phyloP scores from a whole-genome alignment of 257 asterid genomes.

The Solanum infundibuliforme region DNA sequence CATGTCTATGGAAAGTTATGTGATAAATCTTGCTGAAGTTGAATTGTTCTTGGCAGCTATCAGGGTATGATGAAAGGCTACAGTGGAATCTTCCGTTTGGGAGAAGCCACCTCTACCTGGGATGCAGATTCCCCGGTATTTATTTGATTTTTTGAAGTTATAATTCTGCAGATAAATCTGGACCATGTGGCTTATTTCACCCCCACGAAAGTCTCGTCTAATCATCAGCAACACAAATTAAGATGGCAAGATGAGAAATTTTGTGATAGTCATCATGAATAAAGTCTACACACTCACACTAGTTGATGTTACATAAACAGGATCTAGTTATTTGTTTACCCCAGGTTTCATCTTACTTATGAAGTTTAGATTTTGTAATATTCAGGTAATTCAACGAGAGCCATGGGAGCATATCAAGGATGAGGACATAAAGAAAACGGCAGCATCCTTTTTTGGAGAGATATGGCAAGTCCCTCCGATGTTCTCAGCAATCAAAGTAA shows the following conservation, averaged over 20 bases:
- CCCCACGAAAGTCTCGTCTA: not conserved
- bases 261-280: not conserved
- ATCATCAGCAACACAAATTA: not conserved
- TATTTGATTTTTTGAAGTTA: conserved; percentile 16
- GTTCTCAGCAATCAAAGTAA: conserved; percentile 98
- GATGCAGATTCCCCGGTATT: conserved; percentile 95
- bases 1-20: not conserved
- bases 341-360: not conserved
- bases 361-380: not conserved
- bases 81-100: conserved; percentile 90
- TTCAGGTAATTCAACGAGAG: conserved; percentile 79
- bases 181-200: not conserved
- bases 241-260: not conserved
- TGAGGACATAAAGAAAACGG: conserved; percentile 66
- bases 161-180: not conserved
- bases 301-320: not conserved
- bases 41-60: conserved; percentile 41
- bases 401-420: conserved; percentile 96
- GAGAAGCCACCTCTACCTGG: conserved; percentile 98
- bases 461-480: conserved; percentile 99
- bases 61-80: conserved; percentile 96
- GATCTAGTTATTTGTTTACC: not conserved
- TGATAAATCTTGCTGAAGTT: not conserved
- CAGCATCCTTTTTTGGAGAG: conserved; percentile 78
- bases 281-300: not conserved